Percentiles rank a stretch among this genome's conserved stretches.
phyloP scores from a whole-genome alignment of 2,329 filamentous ascomycete genomes.

The Penicillium sp. region DNA sequence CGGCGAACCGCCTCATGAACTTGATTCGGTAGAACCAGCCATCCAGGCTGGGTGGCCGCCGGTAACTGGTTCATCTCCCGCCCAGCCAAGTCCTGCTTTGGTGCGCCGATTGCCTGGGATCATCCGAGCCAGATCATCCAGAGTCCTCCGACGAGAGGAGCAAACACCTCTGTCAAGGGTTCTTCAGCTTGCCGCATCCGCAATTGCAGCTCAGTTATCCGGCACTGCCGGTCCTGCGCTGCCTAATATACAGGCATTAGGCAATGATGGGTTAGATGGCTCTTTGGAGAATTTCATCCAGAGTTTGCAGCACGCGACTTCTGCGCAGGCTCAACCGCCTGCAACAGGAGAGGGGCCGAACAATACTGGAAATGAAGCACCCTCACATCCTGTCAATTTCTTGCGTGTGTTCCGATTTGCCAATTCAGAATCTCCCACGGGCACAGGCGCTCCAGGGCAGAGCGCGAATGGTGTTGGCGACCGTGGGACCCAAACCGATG shows the following conservation, averaged over 20 bases:
- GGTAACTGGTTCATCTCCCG: conserved; percentile 26
- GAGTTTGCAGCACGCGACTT: conserved; percentile 63
- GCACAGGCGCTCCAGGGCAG: conserved; percentile 23
- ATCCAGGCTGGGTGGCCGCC: conserved; percentile 33
- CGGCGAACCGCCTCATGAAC: conserved; percentile 40
- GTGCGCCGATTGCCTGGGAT: conserved; percentile 43
- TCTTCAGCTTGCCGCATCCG: conserved; percentile 62
- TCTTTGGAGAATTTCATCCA: conserved; percentile 64
- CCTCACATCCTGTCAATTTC: conserved; percentile 62
- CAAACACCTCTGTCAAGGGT: conserved; percentile 63
- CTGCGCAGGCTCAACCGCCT: conserved; percentile 50
- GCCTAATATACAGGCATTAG: conserved; percentile 56
- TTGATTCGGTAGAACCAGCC: conserved; percentile 45
- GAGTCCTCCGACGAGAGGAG: conserved; percentile 57
- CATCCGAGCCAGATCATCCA: conserved; percentile 54
- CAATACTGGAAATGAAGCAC: conserved; percentile 40
- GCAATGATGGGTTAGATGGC: conserved; percentile 58
- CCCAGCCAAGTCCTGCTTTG: conserved; percentile 32
- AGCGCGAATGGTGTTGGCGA: conserved; percentile 29
- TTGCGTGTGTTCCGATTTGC: conserved; percentile 69
- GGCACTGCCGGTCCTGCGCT: conserved; percentile 58
- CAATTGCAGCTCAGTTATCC: conserved; percentile 64
- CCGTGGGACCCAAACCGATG: conserved; percentile 28
- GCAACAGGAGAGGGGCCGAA: conserved; percentile 37
- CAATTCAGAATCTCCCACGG: conserved; percentile 46